Evolutionary conservation across 345 rosid species (phyloP).

Genomic region (Raphanus sativus): DNA sequence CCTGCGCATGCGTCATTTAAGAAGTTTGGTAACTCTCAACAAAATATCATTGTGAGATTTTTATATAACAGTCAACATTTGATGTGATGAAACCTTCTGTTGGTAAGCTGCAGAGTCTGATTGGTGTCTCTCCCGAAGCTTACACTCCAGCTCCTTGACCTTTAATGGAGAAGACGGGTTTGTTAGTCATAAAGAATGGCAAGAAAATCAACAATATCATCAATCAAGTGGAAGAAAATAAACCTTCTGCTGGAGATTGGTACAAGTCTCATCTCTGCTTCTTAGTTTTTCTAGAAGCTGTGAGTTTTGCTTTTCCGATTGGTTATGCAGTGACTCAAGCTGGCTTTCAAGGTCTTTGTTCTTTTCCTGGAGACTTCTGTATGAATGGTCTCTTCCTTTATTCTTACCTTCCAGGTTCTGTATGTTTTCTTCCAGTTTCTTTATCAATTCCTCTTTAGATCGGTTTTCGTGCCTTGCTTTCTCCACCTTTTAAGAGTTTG

Average conservation of each 20-base stretch:
- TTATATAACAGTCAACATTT: not conserved
- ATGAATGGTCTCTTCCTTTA: conserved; percentile 62
- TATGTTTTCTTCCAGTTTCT: conserved; percentile 75
- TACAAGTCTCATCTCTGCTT: conserved; percentile 70
- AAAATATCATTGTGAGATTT: not conserved
- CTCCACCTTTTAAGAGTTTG: conserved; percentile 54
- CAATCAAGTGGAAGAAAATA: not conserved
- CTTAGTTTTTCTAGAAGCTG: conserved; percentile 69
- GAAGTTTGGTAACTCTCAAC: conserved; percentile 1
- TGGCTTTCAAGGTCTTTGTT: conserved; percentile 85
- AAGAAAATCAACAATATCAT: not conserved
- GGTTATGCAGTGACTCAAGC: conserved; percentile 54
- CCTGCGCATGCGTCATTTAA: conserved; percentile 40
- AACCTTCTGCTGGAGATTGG: conserved; percentile 73
- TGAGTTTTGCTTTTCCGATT: conserved; percentile 56
- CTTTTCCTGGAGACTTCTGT: conserved; percentile 66
- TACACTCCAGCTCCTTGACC: conserved; percentile 76
- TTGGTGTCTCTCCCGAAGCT: conserved; percentile 61
- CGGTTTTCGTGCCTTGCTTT: conserved; percentile 77
- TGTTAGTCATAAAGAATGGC: conserved; percentile 26
- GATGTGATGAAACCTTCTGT: conserved; percentile 54
- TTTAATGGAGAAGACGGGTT: conserved; percentile 19
- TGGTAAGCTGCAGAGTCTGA: conserved; percentile 52
- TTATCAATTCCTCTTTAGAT: conserved; percentile 72
- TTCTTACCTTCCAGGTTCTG: conserved; percentile 70